A percentile compares a stretch with the other conserved stretches of the same genome.
phyloP scores from a whole-genome alignment of 495 filamentous ascomycete genomes.

The Hypoxylon cercidicola region DNA sequence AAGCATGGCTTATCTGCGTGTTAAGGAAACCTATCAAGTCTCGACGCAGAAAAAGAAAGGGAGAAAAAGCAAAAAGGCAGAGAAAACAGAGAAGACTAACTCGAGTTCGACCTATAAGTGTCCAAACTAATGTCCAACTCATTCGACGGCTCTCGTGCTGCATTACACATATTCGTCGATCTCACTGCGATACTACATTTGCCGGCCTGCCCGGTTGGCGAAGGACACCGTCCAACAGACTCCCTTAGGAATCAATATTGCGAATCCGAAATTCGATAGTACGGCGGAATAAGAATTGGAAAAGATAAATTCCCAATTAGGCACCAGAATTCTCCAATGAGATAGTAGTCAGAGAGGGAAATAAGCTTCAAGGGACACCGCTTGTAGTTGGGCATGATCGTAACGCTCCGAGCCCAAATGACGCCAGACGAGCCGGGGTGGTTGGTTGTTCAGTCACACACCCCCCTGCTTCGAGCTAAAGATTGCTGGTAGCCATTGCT shows the following conservation, averaged over 20 bases:
- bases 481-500: not conserved
- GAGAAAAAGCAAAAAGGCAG: no score
- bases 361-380: no score
- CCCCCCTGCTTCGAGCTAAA: conserved; percentile 9
- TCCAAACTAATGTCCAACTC: not conserved
- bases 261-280: no score
- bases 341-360: no score
- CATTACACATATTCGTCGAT: conserved; percentile 32
- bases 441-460: conserved; percentile 11
- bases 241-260: no score
- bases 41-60: no score
- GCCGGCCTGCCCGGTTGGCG: conserved; percentile 27
- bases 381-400: conserved; percentile 35
- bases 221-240: conserved; percentile 10
- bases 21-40: no score
- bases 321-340: no score
- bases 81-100: no score
- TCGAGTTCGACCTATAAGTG: not conserved
- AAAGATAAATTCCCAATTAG: conserved; percentile 1
- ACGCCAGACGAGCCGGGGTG: conserved; percentile 35
- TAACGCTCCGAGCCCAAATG: conserved; percentile 35
- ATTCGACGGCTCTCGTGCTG: conserved; percentile 12
- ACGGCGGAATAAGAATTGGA: no score
- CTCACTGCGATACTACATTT: conserved; percentile 34
- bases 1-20: no score